Evolutionary conservation across 1,139 yeast species (phyloP).

Genomic region (Saccharomyces hybrid): DNA sequence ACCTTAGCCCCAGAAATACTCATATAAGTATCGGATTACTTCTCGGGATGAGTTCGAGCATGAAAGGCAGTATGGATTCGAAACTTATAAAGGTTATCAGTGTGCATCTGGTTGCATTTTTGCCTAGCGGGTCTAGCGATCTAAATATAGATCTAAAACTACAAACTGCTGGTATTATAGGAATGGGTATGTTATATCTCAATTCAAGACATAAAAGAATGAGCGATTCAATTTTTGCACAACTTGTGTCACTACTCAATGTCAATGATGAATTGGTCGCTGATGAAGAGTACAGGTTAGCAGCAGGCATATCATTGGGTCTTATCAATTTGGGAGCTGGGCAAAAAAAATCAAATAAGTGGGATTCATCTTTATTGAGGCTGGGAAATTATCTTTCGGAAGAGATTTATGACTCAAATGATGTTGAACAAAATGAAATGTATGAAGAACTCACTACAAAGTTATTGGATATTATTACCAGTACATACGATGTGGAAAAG

Average conservation of each 20-base stretch:
- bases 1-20: constrained; percentile 82
- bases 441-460: neutral
- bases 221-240: constrained; percentile 72
- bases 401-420: neutral
- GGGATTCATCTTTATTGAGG: neutral
- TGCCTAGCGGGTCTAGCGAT: constrained; percentile 88
- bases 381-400: neutral
- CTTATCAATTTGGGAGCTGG: constrained; percentile 81
- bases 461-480: constrained; percentile 46
- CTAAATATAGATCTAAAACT: constrained; percentile 75
- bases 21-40: constrained; percentile 79
- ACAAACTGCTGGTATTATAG: constrained; percentile 87
- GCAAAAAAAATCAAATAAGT: constrained; percentile 1
- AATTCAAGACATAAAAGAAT: constrained; percentile 78
- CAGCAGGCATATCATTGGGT: constrained; percentile 87
- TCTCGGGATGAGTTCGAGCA: constrained; percentile 89
- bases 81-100: constrained; percentile 84
- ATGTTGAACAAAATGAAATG: constrained; percentile 1
- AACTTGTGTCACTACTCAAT: constrained; percentile 50
- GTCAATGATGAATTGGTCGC: constrained; percentile 47
- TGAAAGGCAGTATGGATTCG: constrained; percentile 74
- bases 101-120: constrained; percentile 84
- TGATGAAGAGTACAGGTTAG: constrained; percentile 75
- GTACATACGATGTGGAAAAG: constrained; percentile 64
- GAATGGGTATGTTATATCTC: constrained; percentile 76